Base-by-base conservation (phyloP, 306 rosid species). In the Crataegus laevigata region DNA sequence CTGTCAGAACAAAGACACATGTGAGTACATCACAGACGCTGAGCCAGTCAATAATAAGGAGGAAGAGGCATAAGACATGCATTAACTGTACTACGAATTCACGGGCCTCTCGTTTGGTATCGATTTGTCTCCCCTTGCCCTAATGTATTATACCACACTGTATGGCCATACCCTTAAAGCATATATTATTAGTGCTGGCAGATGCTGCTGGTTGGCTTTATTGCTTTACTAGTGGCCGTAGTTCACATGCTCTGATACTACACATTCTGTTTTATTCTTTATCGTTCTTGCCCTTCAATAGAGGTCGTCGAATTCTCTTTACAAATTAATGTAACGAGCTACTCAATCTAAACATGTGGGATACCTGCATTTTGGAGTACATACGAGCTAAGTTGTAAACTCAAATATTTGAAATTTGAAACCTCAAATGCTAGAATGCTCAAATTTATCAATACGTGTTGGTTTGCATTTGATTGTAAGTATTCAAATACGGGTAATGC, bases 211-310 rank as follows among this genome's bases (percentile, higher is more conserved):
- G 66, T 66, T 63, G 67, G 74, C 69, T 47, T 18, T 30, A 52
- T 68, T 38, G 74, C 68, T 42, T 36, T 36, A 54, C 26, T 71
- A 75, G 66, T 66, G 80, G 75, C 81, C 69, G 72, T 54, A 78
- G 68, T 45, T 91, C 96, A 91, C 96, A 87, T 91, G 94, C 75
- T 73, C 90, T 87, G 89, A 84, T 87, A 85, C 77, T 11, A n/a
- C 26, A 47, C 13, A 25, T 60, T 80, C 75, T 89, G 94, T 87
- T 82, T 85, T 87, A 81, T 89, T 91, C 89, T 82, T 81, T 79
- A 79, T 83, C 85, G 15, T 84, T 81, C 69, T 66, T 80, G 75
- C 80, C 22, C 69, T 78, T 82, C 66, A 3, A 17, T 38, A 71
- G 51, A 72, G 43, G 45, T 75, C 77, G 18, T 66, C 38, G 58